Base-by-base conservation (phyloP, 768 basidiomycete species). In the Tricholoma matsutake region DNA sequence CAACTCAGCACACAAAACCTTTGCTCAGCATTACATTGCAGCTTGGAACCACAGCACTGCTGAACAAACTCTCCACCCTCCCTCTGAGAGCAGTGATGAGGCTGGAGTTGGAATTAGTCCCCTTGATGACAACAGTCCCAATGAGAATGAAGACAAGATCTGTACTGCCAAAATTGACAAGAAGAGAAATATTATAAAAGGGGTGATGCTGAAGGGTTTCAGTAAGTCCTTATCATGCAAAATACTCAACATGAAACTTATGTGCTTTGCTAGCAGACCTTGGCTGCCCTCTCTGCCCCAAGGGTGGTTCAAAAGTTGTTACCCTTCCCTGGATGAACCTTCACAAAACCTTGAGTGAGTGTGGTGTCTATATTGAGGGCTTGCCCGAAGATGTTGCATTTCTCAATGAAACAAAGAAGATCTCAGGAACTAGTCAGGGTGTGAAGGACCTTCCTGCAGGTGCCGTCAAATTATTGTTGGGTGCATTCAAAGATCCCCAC, bases 171-270 rank as follows among this genome's bases (percentile, higher is more conserved):
- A 29, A 28, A 51, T 51, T 51, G 49, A 51, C 13, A 14, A 51
- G 49, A 51, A 51, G 49, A 51, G 49, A 51, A 51, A 51, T 51
- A 51, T 51, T 5, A 51, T 51, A 14, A 51, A 29, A 51, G 49
- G 49, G 14, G 49, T 28, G 16, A 51, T 51, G 49, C 49, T 51
- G 49, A 51, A 51, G 49, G 49, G 49, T 51, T 51, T 51, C 4
- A 14, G 49, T 47, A 47, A 47, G 45, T 47, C 45, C 45, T 47
- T 47, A 47, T 8, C 20, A 47, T 22, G 20, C 45, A 47, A 47
- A 11, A 22, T 47, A 11, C 45, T 47, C 20, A 22, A 47, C 10
- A 20, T 9, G 45, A 47, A 47, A 47, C 45, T 47, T 47, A 47
- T 20, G 25, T 47, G 45, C 45, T 47, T 47, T 47, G 45, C 11